Conservation (phyloP, 345 rosid genomes). For the Eucalyptus tenuipes region DNA sequence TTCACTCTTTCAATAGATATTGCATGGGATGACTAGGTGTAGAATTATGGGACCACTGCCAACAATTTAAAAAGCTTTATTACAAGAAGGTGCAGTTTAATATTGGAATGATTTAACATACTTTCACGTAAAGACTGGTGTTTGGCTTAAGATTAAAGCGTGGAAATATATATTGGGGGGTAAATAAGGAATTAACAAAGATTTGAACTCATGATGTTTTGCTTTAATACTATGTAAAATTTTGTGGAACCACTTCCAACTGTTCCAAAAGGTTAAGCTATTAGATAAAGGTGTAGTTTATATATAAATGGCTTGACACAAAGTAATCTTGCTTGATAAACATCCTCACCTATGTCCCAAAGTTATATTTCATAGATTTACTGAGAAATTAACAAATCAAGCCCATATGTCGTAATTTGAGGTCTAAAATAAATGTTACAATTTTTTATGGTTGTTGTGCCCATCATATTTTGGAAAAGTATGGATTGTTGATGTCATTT, state of each 20-base stretch:
- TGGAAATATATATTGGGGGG: not conserved
- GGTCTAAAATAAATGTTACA: not conserved
- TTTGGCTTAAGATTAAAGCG: not conserved
- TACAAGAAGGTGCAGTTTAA: not conserved
- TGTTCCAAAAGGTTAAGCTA: not conserved
- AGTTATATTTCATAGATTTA: not conserved
- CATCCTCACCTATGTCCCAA: not conserved
- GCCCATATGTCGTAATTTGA: not conserved
- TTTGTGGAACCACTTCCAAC: not conserved
- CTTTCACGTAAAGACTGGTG: not conserved
- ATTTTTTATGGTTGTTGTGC: not conserved
- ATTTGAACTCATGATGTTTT: not conserved
- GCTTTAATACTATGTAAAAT: not conserved
- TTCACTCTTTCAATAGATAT: not conserved
- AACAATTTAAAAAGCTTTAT: not conserved
- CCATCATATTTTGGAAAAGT: not conserved
- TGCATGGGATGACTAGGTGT: not conserved
- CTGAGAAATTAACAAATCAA: not conserved
- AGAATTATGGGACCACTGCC: not conserved
- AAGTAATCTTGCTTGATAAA: not conserved
- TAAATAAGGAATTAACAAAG: not conserved
- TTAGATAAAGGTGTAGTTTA: not conserved
- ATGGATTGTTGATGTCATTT: not conserved
- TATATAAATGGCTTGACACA: not conserved
- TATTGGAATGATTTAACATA: not conserved